Evolutionary conservation across 192 early-diverging fungal genomes (phyloP), one percentile per base, ranked within the genome.

Genomic region (Entomortierella beljakovae): DNA sequence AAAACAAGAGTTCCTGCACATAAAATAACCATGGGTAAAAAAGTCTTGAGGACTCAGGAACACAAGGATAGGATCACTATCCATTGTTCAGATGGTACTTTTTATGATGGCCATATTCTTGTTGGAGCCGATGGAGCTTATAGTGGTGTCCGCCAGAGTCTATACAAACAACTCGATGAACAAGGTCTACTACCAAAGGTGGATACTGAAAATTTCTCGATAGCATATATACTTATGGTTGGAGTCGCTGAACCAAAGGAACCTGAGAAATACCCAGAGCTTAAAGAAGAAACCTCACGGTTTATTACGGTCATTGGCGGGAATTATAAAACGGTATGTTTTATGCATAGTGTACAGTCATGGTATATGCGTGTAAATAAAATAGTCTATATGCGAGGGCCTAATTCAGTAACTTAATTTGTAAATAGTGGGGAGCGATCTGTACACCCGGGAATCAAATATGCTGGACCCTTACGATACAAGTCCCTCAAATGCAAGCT

Each of bases 31-130:
- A 11, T 58, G 7, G 18, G 33, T 18, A 58, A 58, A 23, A 58
- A 58, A 35, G 33, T 58, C 11, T 3, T 58, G 15, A 9, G 16
- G 6, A 38, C 38, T 15, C 34, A 58, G 10, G 57, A 58, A n/a
- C 15, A 37, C 11, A 35, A 23, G 28, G 34, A 58, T 8, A 37
- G n/a, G 33, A 35, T 58, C 15, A 9, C 11, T 35, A 58, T 58
- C 33, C 57, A 58, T 32, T 58, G 57, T 20, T 31, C 57, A 9
- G 57, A 58, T 23, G 18, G n/a, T 18, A 35, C 57, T 37, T 37
- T 35, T 20, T 37, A 58, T 20, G 18, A 2, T n/a, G 57, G 57
- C 6, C 6, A 58, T 23, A 58, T 58, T 6, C 33, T 58, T 23
- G 57, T 58, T 13, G 37, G 37, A 6, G 37, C 37, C 13, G 37